A percentile compares a stretch with the other conserved stretches of the same genome.
These are phyloP conservation scores for Solanum hybrid DNA, from an alignment of 305 asterid genomes.

Conservation along the genomic window DNA sequence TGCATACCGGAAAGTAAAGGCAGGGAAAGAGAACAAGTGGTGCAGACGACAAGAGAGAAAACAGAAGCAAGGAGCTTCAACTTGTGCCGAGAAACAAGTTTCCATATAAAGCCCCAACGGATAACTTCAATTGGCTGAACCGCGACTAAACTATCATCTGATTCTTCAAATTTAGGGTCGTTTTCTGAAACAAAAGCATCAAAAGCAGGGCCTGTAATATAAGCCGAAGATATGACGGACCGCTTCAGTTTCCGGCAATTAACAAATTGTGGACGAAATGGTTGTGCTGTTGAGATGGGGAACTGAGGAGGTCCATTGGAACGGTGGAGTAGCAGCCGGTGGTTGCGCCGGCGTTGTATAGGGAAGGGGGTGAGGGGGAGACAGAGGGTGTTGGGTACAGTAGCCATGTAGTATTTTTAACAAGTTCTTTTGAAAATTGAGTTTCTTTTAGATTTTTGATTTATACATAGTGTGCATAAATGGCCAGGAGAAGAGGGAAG, in stretches of 20 bases:
- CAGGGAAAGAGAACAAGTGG: constrained; percentile 69
- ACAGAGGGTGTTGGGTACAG: background rate
- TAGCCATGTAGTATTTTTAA: constrained; percentile 1
- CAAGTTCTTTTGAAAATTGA: background rate
- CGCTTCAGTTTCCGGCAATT: constrained; percentile 5
- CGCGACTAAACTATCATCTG: constrained; percentile 13
- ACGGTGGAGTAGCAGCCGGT: background rate
- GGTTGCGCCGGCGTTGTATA: background rate
- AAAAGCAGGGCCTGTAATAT: constrained; percentile 72
- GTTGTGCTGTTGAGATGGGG: background rate
- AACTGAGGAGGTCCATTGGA: background rate
- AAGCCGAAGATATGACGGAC: constrained; percentile 32
- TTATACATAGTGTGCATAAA: background rate
- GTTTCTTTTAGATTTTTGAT: background rate
- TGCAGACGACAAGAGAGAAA: constrained; percentile 58
- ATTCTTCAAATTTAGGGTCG: constrained; percentile 44
- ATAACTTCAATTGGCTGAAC: constrained; percentile 47
- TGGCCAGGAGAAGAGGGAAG: background rate
- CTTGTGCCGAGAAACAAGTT: constrained; percentile 54
- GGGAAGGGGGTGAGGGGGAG: background rate
- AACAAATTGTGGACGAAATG: background rate
- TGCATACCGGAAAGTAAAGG: constrained; percentile 68
- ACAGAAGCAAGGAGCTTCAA: constrained; percentile 49
- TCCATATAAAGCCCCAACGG: constrained; percentile 81
- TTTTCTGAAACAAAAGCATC: constrained; percentile 56